These are phyloP conservation scores for Penicillium sp. DNA, from an alignment of 2,329 filamentous ascomycete genomes.

Conservation along the genomic window DNA sequence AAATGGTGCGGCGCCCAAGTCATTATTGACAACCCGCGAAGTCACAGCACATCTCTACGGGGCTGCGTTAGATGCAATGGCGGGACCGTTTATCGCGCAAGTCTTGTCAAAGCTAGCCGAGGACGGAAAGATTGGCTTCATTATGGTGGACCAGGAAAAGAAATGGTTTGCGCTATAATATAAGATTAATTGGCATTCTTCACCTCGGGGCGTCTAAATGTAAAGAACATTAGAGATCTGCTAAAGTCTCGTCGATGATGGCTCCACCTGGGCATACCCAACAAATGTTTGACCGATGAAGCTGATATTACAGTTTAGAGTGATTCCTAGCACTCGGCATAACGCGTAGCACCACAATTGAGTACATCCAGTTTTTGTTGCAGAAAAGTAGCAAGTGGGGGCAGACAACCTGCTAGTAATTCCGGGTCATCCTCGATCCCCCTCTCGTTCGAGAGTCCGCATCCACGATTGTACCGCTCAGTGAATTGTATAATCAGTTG, in stretches of 20 bases:
- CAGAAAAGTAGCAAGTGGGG: constrained; percentile 1
- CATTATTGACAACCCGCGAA: neutral
- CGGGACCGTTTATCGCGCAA: neutral
- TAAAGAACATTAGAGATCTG: neutral
- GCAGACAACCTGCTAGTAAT: constrained; percentile 1
- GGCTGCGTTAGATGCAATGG: neutral
- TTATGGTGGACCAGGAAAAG: neutral
- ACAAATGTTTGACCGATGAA: neutral
- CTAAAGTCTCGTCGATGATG: neutral
- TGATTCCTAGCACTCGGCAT: no score
- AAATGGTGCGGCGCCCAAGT: neutral
- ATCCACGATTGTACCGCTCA: neutral
- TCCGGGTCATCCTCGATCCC: neutral
- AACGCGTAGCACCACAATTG: neutral
- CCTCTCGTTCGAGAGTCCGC: neutral
- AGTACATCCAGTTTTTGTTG: constrained; percentile 4
- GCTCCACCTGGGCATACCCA: no score
- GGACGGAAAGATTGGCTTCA: constrained; percentile 2
- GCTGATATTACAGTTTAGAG: neutral
- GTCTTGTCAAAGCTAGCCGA: constrained; percentile 3
- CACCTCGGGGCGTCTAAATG: neutral
- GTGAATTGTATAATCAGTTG: constrained; percentile 13
- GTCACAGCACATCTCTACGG: neutral
- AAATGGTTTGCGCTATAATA: constrained; percentile 3
- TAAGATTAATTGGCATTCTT: neutral